Conservation (phyloP, 495 filamentous ascomycete genomes). For the Cetradonia linearis region DNA sequence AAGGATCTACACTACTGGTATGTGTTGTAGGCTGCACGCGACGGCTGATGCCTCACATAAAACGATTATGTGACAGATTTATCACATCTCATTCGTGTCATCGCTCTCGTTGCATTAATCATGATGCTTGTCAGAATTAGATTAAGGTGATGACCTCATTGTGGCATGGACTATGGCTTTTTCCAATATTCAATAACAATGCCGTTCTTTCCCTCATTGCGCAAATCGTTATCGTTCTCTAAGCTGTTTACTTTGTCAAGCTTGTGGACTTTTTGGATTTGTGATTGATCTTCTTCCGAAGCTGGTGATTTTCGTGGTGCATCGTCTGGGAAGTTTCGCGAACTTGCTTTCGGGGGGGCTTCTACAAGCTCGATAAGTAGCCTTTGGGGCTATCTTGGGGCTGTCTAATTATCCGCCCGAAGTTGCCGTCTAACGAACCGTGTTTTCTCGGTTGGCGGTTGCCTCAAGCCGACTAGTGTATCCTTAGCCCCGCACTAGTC, state of each 20-base stretch:
- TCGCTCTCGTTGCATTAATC: background rate
- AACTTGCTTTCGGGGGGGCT: no score
- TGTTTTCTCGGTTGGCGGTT: background rate
- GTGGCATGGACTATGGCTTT: background rate
- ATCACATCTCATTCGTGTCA: background rate
- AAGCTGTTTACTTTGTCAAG: background rate
- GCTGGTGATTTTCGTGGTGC: background rate
- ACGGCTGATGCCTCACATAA: background rate
- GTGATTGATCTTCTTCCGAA: background rate
- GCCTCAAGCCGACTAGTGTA: background rate
- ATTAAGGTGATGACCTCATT: constrained; percentile 1
- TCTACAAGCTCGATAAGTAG: background rate
- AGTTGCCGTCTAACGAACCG: background rate
- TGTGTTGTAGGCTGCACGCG: background rate
- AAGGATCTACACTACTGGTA: background rate
- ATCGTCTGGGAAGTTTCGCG: background rate
- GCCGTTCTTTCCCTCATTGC: background rate
- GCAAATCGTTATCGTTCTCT: background rate
- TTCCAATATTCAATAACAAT: background rate
- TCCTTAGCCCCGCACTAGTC: background rate
- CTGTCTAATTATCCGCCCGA: background rate
- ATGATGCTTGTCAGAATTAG: background rate
- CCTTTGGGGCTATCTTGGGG: background rate
- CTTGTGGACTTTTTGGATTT: no score
- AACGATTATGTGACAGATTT: background rate